Conservation (phyloP, 1,284 basidiomycete genomes). For the Pseudozyma hubeiensis region DNA sequence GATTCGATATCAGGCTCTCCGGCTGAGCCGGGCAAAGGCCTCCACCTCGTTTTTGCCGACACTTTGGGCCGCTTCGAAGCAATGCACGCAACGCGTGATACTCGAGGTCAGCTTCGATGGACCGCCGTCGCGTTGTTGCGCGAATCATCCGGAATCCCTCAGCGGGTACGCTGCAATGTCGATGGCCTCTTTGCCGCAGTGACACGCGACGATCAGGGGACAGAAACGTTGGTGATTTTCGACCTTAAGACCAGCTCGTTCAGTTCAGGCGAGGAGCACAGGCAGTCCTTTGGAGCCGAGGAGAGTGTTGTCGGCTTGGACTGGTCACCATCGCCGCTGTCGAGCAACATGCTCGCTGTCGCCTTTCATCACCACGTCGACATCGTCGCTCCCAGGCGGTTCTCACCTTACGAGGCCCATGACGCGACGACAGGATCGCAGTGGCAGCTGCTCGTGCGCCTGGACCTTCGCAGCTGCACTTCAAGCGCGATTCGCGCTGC, state of each 20-base stretch:
- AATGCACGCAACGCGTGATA: not conserved
- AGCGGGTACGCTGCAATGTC: conserved; percentile 5
- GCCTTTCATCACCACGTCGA: conserved; percentile 36
- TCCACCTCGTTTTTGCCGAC: conserved; percentile 19
- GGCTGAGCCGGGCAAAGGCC: not conserved
- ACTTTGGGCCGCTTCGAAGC: conserved; percentile 13
- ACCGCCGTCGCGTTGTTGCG: conserved; percentile 1
- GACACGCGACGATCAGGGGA: conserved; percentile 7
- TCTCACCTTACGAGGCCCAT: not conserved
- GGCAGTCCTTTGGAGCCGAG: conserved; percentile 13
- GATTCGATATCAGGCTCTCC: conserved; percentile 2
- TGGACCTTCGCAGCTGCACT: conserved; percentile 29
- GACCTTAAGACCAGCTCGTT: conserved; percentile 94
- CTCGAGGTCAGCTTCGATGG: conserved; percentile 12
- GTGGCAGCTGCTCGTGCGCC: conserved; percentile 24
- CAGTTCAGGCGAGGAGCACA: conserved; percentile 75
- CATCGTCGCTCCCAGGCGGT: conserved; percentile 25
- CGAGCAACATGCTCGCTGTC: conserved; percentile 22
- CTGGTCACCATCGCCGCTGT: conserved; percentile 39
- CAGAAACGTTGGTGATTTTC: conserved; percentile 76
- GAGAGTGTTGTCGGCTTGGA: conserved; percentile 27
- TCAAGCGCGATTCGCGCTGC: conserved; percentile 35
- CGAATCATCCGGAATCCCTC: not conserved
- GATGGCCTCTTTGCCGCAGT: conserved; percentile 25
- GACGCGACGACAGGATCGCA: not conserved